Evolutionary conservation across 1,284 basidiomycete species (phyloP).

Genomic region (Ganoderma multipileum): DNA sequence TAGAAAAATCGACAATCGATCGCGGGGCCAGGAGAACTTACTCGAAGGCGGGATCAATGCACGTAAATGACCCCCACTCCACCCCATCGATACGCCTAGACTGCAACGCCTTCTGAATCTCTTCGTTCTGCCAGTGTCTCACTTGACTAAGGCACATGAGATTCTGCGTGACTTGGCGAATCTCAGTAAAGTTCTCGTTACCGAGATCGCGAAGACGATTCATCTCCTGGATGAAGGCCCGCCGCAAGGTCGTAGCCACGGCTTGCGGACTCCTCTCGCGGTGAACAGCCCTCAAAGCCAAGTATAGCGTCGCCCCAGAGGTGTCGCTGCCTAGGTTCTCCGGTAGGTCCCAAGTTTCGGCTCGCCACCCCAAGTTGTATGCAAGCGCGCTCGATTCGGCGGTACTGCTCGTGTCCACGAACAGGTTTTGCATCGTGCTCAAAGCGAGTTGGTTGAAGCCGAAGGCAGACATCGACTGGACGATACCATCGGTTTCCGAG

Average conservation of each 20-base stretch:
- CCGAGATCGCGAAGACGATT: constrained; percentile 69
- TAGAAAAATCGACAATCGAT: constrained; percentile 1
- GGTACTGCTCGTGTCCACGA: constrained; percentile 43
- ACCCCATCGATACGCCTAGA: constrained; percentile 43
- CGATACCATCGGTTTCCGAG: constrained; percentile 59
- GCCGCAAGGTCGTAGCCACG: constrained; percentile 56
- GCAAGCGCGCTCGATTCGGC: constrained; percentile 57
- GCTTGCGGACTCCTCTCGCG: constrained; percentile 66
- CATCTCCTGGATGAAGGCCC: constrained; percentile 66
- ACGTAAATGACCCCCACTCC: constrained; percentile 52
- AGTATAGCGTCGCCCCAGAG: constrained; percentile 74
- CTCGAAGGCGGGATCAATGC: constrained; percentile 69
- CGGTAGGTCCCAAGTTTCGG: constrained; percentile 92
- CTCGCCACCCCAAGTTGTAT: constrained; percentile 89
- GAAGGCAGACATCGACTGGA: constrained; percentile 84
- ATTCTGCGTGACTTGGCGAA: constrained; percentile 69
- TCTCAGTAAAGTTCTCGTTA: constrained; percentile 79
- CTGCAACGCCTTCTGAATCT: constrained; percentile 46
- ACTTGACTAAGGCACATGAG: constrained; percentile 85
- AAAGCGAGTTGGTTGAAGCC: constrained; percentile 88
- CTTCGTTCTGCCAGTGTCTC: constrained; percentile 56
- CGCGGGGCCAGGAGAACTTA: constrained; percentile 46
- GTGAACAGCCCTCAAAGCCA: constrained; percentile 79
- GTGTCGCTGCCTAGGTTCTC: constrained; percentile 53
- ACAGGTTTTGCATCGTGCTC: constrained; percentile 57